These are phyloP conservation scores for Cryoendolithus antarcticus DNA, from an alignment of 2,329 filamentous ascomycete species.

Conservation along the genomic window DNA sequence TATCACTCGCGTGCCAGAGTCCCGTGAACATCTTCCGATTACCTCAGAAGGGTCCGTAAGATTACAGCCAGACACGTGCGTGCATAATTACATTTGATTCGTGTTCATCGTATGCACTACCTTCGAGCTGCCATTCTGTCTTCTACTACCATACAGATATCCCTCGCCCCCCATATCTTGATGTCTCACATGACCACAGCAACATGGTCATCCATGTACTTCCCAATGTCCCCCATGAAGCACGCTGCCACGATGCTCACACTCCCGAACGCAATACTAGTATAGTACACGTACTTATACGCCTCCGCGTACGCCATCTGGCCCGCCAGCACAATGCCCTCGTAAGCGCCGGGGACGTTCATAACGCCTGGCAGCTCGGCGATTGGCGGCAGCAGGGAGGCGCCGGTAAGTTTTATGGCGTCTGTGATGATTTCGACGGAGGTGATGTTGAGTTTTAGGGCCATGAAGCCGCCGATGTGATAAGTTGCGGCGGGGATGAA, in stretches of 20 bases:
- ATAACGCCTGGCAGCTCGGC: constrained; percentile 39
- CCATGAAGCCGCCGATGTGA: constrained; percentile 41
- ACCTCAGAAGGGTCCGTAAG: too few species aligned
- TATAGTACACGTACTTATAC: constrained; percentile 21
- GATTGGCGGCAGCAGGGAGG: constrained; percentile 39
- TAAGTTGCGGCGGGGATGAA: constrained; percentile 33
- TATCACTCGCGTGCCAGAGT: too few species aligned
- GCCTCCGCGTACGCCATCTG: constrained; percentile 18
- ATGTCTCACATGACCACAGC: constrained; percentile 3
- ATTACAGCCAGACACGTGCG: too few species aligned
- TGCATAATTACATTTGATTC: too few species aligned
- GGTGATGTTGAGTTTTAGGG: constrained; percentile 36
- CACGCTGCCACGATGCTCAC: constrained; percentile 17
- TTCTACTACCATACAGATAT: too few species aligned
- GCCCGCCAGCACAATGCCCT: constrained; percentile 13
- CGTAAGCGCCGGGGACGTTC: constrained; percentile 28
- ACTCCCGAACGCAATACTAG: constrained; percentile 22
- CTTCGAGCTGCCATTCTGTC: too few species aligned
- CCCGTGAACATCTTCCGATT: too few species aligned
- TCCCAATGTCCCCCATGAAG: constrained; percentile 21
- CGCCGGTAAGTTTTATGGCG: constrained; percentile 42
- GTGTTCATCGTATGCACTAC: too few species aligned
- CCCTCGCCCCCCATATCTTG: too few species aligned
- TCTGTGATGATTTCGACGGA: constrained; percentile 32
- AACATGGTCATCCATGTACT: constrained; percentile 17